phyloP scores from a whole-genome alignment of 2,329 filamentous ascomycete species.

The Trichoderma harzianum region DNA sequence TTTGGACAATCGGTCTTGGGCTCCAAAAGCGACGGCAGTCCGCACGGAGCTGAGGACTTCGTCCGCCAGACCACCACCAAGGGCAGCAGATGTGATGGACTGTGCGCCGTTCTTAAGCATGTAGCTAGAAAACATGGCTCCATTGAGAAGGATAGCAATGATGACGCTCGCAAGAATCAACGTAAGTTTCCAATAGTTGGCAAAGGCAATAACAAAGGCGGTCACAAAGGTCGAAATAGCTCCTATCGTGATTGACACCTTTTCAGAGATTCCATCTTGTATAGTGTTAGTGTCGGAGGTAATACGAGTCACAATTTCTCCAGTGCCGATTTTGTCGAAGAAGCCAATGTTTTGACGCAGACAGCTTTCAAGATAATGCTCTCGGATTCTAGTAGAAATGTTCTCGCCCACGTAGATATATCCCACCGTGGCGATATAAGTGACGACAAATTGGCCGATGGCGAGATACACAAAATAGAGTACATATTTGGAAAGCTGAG shows the following conservation, averaged over 20 bases:
- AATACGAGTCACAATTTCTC: conserved; percentile 91
- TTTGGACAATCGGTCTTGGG: conserved; percentile 83
- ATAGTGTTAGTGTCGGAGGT: conserved; percentile 92
- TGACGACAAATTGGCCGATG: conserved; percentile 72
- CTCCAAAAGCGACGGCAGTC: conserved; percentile 89
- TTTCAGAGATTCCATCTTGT: conserved; percentile 91
- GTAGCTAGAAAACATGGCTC: conserved; percentile 69
- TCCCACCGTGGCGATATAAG: conserved; percentile 77
- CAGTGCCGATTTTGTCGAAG: conserved; percentile 88
- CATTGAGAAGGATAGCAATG: conserved; percentile 71
- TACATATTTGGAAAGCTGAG: conserved; percentile 60
- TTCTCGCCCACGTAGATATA: conserved; percentile 88
- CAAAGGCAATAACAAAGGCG: conserved; percentile 85
- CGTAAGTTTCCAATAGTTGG: conserved; percentile 90
- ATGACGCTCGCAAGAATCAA: conserved; percentile 82
- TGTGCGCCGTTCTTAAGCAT: conserved; percentile 79
- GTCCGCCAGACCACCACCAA: conserved; percentile 84
- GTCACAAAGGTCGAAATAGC: conserved; percentile 80
- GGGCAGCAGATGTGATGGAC: conserved; percentile 74
- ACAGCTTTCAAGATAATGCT: conserved; percentile 79
- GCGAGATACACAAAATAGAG: conserved; percentile 85
- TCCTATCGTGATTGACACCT: conserved; percentile 73
- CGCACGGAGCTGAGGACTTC: conserved; percentile 93
- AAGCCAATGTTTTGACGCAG: conserved; percentile 87
- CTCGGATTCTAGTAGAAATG: conserved; percentile 72